Evolutionary conservation across 2,329 filamentous ascomycete species (phyloP), one percentile per base, ranked within the genome.

Genomic region (Pseudofabraea citricarpa): DNA sequence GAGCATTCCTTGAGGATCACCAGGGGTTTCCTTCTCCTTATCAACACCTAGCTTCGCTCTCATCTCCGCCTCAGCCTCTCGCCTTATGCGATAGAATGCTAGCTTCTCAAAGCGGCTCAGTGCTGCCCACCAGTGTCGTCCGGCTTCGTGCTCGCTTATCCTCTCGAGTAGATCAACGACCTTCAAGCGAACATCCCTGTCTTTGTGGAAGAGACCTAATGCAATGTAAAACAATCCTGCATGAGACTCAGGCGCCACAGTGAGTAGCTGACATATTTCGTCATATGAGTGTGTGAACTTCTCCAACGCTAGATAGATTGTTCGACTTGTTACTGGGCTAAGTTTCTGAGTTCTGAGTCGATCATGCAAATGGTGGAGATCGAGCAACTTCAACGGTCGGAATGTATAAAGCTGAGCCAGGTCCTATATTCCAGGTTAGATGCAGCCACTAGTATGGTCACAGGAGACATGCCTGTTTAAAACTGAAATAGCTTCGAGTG

Each of bases 401-500:
- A 81, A 66, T 2, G 73, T 77, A 61, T 84, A 83, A 12, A 83
- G 61, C 53, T 81, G 77, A 26, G 79, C 79, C 45, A 84, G 70
- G 61, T 86, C 81, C 80, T 85, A 49, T 32, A 42, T 12, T n/a
- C n/a, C 27, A 24, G 15, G 58, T 59, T 65, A 23, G 26, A 37
- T 24, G 2, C 3, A 19, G 20, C 4, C 16, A 13, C n/a, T 29
- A 6, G 32, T 22, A 7, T 24, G 21, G 13, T 27, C 65, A 64
- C n/a, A 63, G 45, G 68, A 35, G 38, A 45, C 70, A 55, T 65
- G 83, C 87, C 71, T 95, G 88, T 51, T 97, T 91, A 61, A 89
- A 97, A 53, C 87, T 90, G 67, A 94, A 95, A 62, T 98, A 98
- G 58, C 88, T 95, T 48, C 93, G 77, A 1, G 93, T 97, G 51